phyloP scores from a whole-genome alignment of 1,139 yeast species.

The Yamadazyma jaroonii region DNA sequence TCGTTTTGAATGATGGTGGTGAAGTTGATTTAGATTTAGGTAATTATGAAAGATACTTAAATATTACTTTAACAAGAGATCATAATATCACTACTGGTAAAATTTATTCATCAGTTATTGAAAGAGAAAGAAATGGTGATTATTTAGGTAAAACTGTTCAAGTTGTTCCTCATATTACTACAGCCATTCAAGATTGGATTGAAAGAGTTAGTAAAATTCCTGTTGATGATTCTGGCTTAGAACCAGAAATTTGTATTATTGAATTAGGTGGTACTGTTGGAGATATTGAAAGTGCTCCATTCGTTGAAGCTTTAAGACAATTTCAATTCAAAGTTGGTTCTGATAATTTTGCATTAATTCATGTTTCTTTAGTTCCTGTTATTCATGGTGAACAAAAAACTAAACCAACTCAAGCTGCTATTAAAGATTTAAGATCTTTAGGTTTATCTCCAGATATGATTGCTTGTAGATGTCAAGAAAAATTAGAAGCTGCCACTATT shows the following conservation, averaged over 20 bases:
- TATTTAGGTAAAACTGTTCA: conserved; percentile 99
- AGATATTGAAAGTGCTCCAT: conserved; percentile 98
- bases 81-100: conserved; percentile 99
- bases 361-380: conserved; percentile 95
- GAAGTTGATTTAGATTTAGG: conserved; percentile 98
- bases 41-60: conserved; percentile 94
- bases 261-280: conserved; percentile 99
- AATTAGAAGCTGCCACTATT: conserved; percentile 77
- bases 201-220: conserved; percentile 90
- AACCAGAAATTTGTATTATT: conserved; percentile 90
- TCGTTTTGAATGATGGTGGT: conserved; percentile 97
- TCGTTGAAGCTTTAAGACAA: conserved; percentile 97
- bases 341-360: conserved; percentile 92
- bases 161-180: conserved; percentile 96
- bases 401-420: conserved; percentile 98
- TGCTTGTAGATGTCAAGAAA: conserved; percentile 94
- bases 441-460: conserved; percentile 96
- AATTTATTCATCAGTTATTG: conserved; percentile 90
- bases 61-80: conserved; percentile 86
- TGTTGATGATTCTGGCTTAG: conserved; percentile 86
- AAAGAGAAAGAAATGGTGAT: conserved; percentile 94
- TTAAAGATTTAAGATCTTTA: conserved; percentile 89
- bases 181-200: conserved; percentile 98
- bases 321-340: conserved; percentile 95
- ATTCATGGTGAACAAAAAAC: conserved; percentile 99